These are phyloP conservation scores for Leishmania amazonensis DNA, from an alignment of 208 protist genomes.

Conservation along the genomic window DNA sequence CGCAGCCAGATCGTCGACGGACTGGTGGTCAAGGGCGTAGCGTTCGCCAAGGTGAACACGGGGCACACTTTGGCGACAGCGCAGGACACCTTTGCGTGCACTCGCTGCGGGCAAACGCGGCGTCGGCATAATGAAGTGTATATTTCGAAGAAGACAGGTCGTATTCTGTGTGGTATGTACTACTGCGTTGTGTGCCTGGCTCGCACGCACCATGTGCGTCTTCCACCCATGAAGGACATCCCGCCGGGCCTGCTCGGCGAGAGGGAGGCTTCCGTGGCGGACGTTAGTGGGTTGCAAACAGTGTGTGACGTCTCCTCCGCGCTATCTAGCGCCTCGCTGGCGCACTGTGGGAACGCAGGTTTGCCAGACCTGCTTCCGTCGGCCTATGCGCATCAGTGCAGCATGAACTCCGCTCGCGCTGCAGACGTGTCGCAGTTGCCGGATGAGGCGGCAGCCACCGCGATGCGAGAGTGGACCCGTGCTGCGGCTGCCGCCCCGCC, in stretches of 20 bases:
- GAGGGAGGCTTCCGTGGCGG: neutral
- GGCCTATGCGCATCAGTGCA: neutral
- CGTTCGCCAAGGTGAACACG: conserved; percentile 19
- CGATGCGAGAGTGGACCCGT: conserved; percentile 23
- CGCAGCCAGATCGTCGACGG: conserved; percentile 23
- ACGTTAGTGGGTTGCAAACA: neutral
- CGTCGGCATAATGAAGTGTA: conserved; percentile 15
- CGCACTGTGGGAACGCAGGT: neutral
- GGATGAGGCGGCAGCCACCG: conserved; percentile 7
- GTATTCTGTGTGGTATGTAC: conserved; percentile 17
- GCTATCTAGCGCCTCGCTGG: neutral
- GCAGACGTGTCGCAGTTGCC: neutral
- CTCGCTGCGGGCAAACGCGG: conserved; percentile 39
- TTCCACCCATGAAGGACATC: conserved; percentile 12
- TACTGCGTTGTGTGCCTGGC: conserved; percentile 40
- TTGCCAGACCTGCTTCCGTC: neutral
- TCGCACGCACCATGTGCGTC: conserved; percentile 28
- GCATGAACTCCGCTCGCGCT: neutral
- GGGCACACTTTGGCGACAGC: conserved; percentile 3
- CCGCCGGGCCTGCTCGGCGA: neutral
- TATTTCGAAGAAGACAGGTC: conserved; percentile 18
- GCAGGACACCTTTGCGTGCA: conserved; percentile 40
- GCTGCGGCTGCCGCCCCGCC: conserved; percentile 5
- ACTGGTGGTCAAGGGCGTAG: conserved; percentile 24
- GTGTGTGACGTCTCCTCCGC: neutral